Percentiles rank a stretch among this genome's conserved stretches.
Conservation (phyloP, 345 rosid genomes). For the Rhodamnia rubescens region DNA sequence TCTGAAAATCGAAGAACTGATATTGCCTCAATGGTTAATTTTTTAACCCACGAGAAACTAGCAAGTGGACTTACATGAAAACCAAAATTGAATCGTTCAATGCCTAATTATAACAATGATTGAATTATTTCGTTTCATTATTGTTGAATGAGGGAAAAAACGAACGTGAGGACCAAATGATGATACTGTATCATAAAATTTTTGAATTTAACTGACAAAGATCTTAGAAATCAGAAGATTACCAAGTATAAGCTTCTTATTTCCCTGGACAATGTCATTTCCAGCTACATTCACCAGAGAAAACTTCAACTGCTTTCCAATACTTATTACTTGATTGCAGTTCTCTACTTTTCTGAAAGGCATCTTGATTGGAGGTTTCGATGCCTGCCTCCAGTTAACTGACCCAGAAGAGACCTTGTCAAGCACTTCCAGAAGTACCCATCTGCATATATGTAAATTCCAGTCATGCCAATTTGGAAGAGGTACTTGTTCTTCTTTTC, state of each 20-base stretch:
- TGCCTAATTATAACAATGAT: neutral
- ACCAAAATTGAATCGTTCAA: neutral
- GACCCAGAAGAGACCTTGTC: slow-evolving; percentile 77
- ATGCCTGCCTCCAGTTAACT: slow-evolving; percentile 87
- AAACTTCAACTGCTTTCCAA: slow-evolving; percentile 65
- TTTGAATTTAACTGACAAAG: neutral
- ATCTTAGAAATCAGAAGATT: slow-evolving; percentile 3
- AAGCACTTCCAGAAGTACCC: slow-evolving; percentile 85
- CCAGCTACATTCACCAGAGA: slow-evolving; percentile 86
- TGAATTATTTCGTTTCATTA: neutral
- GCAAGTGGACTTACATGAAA: neutral
- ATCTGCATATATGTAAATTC: slow-evolving; percentile 32
- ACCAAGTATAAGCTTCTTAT: slow-evolving; percentile 93
- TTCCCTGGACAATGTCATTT: slow-evolving; percentile 91
- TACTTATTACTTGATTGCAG: slow-evolving; percentile 82
- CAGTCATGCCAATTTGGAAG: neutral
- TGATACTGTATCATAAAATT: neutral
- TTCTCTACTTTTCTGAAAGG: slow-evolving; percentile 93
- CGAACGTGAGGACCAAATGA: neutral
- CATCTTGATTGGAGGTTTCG: slow-evolving; percentile 93
- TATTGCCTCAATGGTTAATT: neutral
- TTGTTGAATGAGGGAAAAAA: neutral
- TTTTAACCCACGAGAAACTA: neutral
- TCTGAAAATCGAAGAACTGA: neutral
- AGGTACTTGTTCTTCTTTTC: neutral